Conservation (phyloP, 2,329 filamentous ascomycete genomes). For the Plenodomus tracheiphilus region DNA sequence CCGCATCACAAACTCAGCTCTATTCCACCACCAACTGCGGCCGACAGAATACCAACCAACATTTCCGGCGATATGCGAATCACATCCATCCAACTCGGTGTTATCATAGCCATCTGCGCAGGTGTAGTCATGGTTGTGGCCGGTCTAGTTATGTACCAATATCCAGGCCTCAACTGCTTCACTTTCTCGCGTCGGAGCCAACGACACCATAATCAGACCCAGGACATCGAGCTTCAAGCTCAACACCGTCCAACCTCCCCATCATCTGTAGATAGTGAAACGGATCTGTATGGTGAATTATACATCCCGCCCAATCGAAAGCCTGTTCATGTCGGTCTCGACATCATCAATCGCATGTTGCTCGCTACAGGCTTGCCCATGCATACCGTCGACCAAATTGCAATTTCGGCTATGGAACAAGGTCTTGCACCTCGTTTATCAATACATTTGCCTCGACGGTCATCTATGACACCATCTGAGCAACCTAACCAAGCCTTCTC, state of each 20-base stretch:
- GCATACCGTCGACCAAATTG: neutral
- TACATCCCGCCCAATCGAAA: neutral
- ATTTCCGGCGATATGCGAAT: neutral
- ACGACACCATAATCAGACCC: neutral
- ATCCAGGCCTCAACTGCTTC: neutral
- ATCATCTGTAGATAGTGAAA: neutral
- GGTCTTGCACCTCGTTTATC: neutral
- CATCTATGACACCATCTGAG: neutral
- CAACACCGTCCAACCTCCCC: neutral
- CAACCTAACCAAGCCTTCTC: neutral
- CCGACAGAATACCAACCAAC: neutral
- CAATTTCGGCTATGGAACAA: neutral
- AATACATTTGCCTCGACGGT: neutral
- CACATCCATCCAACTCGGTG: neutral
- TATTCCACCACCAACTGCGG: neutral
- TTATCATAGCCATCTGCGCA: neutral
- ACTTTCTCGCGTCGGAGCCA: neutral
- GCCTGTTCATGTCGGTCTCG: neutral
- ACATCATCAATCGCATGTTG: neutral
- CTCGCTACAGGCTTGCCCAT: neutral
- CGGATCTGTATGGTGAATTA: neutral
- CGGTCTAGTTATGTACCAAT: neutral
- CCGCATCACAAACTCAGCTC: neutral
- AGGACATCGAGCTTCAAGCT: neutral
- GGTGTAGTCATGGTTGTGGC: neutral